phyloP scores from a whole-genome alignment of 2,329 filamentous ascomycete genomes.

The Penicillium sp. region DNA sequence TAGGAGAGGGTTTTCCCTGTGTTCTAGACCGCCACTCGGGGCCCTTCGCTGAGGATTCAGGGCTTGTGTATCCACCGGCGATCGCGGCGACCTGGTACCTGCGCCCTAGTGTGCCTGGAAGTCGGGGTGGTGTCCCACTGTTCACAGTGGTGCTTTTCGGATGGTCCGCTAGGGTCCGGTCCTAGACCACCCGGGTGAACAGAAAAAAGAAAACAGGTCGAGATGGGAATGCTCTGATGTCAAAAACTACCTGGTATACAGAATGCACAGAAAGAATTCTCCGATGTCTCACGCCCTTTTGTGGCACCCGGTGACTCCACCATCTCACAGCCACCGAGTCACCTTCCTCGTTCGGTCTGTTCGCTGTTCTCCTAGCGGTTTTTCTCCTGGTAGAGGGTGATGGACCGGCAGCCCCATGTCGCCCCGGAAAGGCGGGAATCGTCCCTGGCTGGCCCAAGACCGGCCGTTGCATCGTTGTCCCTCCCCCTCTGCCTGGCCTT shows the following conservation, averaged over 20 bases:
- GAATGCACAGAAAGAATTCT: conserved; percentile 14
- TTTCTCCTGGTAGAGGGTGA: conserved; percentile 5
- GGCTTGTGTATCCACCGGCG: too few species aligned
- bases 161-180: too few species aligned
- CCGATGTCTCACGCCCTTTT: conserved; percentile 8
- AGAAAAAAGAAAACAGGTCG: background rate
- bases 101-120: conserved; percentile 6
- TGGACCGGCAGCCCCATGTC: conserved; percentile 6
- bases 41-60: background rate
- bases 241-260: conserved; percentile 14
- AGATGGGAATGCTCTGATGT: conserved; percentile 7
- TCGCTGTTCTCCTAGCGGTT: background rate
- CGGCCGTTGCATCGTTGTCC: too few species aligned
- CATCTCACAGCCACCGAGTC: conserved; percentile 13
- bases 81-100: conserved; percentile 12
- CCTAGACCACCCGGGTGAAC: background rate
- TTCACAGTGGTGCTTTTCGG: too few species aligned
- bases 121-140: too few species aligned
- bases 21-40: conserved; percentile 17
- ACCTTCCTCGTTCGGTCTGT: conserved; percentile 9
- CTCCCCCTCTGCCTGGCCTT: too few species aligned
- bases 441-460: background rate
- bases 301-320: conserved; percentile 4
- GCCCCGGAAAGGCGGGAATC: background rate
- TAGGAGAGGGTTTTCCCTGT: background rate